Conservation (phyloP, 257 asterid species). For the Henckelia pumila region DNA sequence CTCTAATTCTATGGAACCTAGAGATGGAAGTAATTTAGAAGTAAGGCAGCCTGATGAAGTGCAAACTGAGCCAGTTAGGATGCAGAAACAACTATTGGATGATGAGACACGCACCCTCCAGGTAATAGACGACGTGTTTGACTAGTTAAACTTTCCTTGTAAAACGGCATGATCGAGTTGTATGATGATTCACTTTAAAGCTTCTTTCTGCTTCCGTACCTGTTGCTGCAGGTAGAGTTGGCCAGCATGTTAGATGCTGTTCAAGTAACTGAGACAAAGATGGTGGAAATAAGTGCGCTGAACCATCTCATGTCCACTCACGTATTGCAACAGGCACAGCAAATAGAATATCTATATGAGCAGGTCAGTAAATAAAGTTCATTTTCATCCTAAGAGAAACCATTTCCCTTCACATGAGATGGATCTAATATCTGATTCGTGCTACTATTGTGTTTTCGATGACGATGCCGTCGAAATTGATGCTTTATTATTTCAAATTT, state of each 20-base stretch:
- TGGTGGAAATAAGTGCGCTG: conserved; percentile 92
- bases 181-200: not conserved
- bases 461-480: not conserved
- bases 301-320: conserved; percentile 97
- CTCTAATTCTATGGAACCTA: conserved; percentile 31
- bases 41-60: conserved; percentile 42
- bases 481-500: conserved; percentile 14
- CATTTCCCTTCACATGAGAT: not conserved
- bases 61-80: conserved; percentile 51
- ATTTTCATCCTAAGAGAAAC: conserved; percentile 2
- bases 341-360: conserved; percentile 77
- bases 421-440: not conserved
- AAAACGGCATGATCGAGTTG: not conserved
- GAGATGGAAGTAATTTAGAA: conserved; percentile 38
- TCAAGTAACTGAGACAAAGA: conserved; percentile 85
- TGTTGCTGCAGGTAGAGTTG: conserved; percentile 65
- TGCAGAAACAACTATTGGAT: conserved; percentile 75
- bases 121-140: conserved; percentile 34
- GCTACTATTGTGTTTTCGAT: not conserved
- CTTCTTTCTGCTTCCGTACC: conserved; percentile 11
- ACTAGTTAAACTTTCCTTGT: conserved; percentile 11
- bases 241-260: conserved; percentile 79
- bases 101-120: conserved; percentile 91
- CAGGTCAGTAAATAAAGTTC: conserved; percentile 48
- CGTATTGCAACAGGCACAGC: conserved; percentile 88